Evolutionary conservation across 306 rosid genomes (phyloP), one percentile per base, ranked within the genome.

Genomic region (Malus sylvestris): DNA sequence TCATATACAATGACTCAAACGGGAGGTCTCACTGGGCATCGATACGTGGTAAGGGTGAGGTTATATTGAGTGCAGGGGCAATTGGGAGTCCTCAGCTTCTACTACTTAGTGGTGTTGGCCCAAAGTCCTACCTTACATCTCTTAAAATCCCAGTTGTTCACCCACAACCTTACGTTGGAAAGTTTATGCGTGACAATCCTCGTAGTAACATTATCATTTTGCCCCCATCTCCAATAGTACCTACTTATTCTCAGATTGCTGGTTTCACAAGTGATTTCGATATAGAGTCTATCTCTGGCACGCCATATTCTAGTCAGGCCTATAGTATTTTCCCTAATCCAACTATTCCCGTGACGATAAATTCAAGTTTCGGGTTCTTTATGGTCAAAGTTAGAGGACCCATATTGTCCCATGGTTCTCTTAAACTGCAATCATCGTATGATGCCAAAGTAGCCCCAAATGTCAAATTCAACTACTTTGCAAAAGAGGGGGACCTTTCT

Each of bases 51-150:
- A 70, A 69, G 14, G 82, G 79, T 60, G 85, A 77, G 59, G 72
- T 82, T 29, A 73, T 82, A 7, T 20, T 78, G 10, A 82, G 68
- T n/a, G 79, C 79, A 1, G 82, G 85, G 11, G 55, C 76, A 45
- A 63, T 82, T 18, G 82, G 82, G 15, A 82, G 82, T 14, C 85
- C 85, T 66, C 81, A 81, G 27, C 71, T 81, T 40, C 78, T 81
- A 2, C 70, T 81, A 4, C 72, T 59, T 0, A 81, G 85, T 68
- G 79, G 85, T 23, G 22, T 72, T 29, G 81, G 78, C 25, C 51
- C 79, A 19, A n/a, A 19, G 22, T 32, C 79, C 15, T 8, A 82
- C 46, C 85, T 82, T 12, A 77, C 79, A 22, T 72, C 82, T 30
- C 61, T 73, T 1, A 67, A 73, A 23, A 64, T 68, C 42, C 83